Evolutionary conservation across 2,329 filamentous ascomycete genomes (phyloP), one percentile per base, ranked within the genome.

Genomic region (Apiospora rasikravindrae): DNA sequence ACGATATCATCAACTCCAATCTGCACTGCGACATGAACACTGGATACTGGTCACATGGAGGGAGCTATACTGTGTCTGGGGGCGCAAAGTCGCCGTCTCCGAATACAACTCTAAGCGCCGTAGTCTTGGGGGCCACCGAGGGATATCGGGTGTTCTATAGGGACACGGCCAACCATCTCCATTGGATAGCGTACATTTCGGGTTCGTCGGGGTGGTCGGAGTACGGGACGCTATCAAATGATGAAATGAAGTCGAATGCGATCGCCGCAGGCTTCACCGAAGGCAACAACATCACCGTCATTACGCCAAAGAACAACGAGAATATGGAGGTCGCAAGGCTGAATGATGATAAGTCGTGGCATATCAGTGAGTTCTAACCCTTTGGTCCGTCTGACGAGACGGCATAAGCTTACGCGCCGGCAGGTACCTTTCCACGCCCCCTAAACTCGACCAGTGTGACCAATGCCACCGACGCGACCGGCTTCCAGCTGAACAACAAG

Each of bases 101-200:
- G 49, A 75, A 77, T 61, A 80, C 82, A 0, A 80, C 79, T 4
- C 71, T 84, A 16, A 74, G 79, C 7, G 77, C 75, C 1, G 73
- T 82, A 4, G 73, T 82, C n/a, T 78, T 84, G 10, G 80, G 81
- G 19, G 71, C 72, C 0, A 74, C 74, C 8, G 72, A 76, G 2
- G 82, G 82, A 33, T 83, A 84, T 64, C 81, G 82, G 14, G 75
- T 84, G 16, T 84, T 80, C 74, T 84, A 80, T 71, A 82, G 83
- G 73, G 82, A 82, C 72, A 69, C 76, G 37, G 71, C 79, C 40
- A 78, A 76, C 24, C 74, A 73, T 8, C 71, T 84, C 68, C 82
- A 81, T 37, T 73, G 79, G 67, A 72, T 84, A 19, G 74, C 75
- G 8, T 84, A 83, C 71, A 79, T 76, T 2, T 69, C 49, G 4